Conservation (phyloP, 176 grass and related monocot genomes). For the Alopecurus myosuroides region DNA sequence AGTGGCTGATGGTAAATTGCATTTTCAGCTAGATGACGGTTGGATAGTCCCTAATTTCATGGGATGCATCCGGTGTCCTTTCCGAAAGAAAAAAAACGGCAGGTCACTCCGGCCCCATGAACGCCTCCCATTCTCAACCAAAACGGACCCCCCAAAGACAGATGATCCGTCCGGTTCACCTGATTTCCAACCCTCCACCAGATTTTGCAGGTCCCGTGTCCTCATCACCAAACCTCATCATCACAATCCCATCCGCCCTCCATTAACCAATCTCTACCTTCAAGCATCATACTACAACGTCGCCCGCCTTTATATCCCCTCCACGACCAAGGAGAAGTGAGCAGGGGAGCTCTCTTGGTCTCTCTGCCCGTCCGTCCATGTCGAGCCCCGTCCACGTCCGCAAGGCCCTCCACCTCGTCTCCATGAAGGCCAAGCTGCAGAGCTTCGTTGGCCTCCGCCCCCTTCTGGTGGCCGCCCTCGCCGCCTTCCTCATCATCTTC, state of each 20-base stretch:
- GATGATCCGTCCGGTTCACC: too few relatives aligned
- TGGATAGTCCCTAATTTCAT: too few relatives aligned
- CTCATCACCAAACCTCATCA: not conserved
- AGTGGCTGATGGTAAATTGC: too few relatives aligned
- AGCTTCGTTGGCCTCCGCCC: slow-evolving; percentile 7
- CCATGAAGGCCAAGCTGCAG: slow-evolving; percentile 44
- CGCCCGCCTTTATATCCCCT: not conserved
- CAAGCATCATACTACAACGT: not conserved
- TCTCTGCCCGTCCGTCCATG: not conserved
- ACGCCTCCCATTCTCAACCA: too few relatives aligned
- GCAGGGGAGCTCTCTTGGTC: not conserved
- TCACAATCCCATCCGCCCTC: not conserved
- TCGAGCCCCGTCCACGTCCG: slow-evolving; percentile 37
- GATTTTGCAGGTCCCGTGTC: slow-evolving; percentile 5
- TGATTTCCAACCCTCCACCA: too few relatives aligned
- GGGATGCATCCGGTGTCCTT: too few relatives aligned
- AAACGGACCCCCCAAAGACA: too few relatives aligned
- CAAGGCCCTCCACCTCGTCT: slow-evolving; percentile 37
- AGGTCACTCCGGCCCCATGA: too few relatives aligned
- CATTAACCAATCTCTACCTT: not conserved
- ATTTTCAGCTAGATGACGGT: too few relatives aligned
- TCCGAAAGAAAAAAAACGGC: too few relatives aligned
- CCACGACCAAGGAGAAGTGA: not conserved
- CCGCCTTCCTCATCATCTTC: slow-evolving; percentile 34
- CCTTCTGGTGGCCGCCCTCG: slow-evolving; percentile 24